Base-by-base conservation (phyloP, 768 basidiomycete genomes). In the Inosperma sp. region DNA sequence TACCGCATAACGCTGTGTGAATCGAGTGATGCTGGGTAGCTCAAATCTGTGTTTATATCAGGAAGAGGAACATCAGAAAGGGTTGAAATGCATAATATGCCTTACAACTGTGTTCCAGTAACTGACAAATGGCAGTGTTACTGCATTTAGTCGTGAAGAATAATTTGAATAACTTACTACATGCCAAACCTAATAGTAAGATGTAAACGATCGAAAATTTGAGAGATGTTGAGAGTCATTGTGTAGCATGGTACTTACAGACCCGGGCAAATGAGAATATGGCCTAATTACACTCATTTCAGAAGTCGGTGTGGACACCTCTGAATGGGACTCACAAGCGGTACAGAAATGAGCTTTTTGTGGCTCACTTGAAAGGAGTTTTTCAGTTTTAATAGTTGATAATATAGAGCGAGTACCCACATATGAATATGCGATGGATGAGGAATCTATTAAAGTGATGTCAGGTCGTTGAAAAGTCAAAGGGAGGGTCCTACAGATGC, bases 371-470 rank as follows among this genome's bases (percentile, higher is more conserved):
- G 29, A 53, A 7, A 12, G 25, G 19, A 13, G 17, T 49, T 36
- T 19, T 45, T 36, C 50, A 40, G 31, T 21, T 39, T 10, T 14
- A 25, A 49, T 2, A 1, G 5, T 7, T 13, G 27, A 13, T 16
- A 17, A 19, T 19, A 19, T 12, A 16, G 13, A 5, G 12, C 45
- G 7, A 31, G 25, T 23, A 40, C 68, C 57, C 48, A 75, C 75
- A 57, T 61, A 66, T 72, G 53, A 68, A 67, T 26, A 76, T 75
- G 42, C 75, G 67, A 50, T 72, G 66, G 2, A 69, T 64, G 42
- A 73, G 63, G 35, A 61, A 62, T 41, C 58, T 62, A 44, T 13
- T 21, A 9, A 17, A 13, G 4, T 23, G 16, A 35, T 35, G 13
- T 34, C 3, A 12, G 19, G 29, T 25, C 13, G 25, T 17, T 16